Evolutionary conservation across 257 asterid species (phyloP), one percentile per base, ranked within the genome.

Genomic region (Perilla frutescens): DNA sequence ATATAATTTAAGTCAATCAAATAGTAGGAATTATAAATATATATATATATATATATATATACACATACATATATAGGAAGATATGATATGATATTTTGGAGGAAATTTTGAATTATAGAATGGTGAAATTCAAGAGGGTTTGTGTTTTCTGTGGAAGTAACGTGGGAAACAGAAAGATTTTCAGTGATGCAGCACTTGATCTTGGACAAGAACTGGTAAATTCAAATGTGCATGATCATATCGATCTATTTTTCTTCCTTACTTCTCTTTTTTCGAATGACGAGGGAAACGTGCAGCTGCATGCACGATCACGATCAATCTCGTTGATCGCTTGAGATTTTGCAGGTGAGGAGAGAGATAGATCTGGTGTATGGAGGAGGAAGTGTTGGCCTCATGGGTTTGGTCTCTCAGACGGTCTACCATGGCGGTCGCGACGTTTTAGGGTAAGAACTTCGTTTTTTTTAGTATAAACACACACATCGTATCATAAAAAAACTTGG

Each of bases 341-440:
- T 62, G 34, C 75, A 88, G 95, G 90, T 86, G 29, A 76, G 74
- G 83, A 87, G 86, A 70, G 75, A 85, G 64, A 78, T 89, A 67
- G 89, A 87, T 78, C 86, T 87, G 26, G 73, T 89, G 7, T 87
- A 89, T 62, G 95, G 95, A 34, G 95, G 95, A 75, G 91, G 95
- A 48, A 87, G 89, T 59, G 43, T 83, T 80, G 96, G 96, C 60
- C 96, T 87, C 1, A 89, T 89, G 96, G 96, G 96, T 40, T 73
- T 85, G 82, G 88, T 89, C 67, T 81, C 96, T 72, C 87, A 83
- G 67, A 79, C 87, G 37, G 90, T 85, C 45, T 74, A 74, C 61
- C 79, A 82, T 68, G 96, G 88, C 37, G 92, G 96, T 58, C 69
- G 96, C 68, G 72, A 80, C 54, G 96, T 89, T 76, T 74, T 85